Conservation (phyloP, 306 rosid species). For the Albizia julibrissin region DNA sequence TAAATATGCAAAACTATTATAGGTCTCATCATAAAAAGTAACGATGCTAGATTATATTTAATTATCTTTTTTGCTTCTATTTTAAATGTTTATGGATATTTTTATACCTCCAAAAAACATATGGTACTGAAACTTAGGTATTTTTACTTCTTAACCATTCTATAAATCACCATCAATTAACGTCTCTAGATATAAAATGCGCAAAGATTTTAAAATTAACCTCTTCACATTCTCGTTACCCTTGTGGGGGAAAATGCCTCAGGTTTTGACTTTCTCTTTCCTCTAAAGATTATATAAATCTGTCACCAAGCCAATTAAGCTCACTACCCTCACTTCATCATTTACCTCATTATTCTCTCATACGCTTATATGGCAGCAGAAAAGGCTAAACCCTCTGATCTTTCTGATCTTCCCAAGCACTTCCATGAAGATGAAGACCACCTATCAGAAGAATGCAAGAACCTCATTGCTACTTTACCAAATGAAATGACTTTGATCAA, state of each 20-base stretch:
- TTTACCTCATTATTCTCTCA: neutral
- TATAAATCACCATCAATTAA: too few species aligned
- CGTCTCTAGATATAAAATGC: too few species aligned
- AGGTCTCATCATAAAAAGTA: too few species aligned
- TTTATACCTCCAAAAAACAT: too few species aligned
- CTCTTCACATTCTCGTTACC: neutral
- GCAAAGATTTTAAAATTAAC: too few species aligned
- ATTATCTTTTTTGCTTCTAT: too few species aligned
- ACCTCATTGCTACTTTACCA: slow-evolving; percentile 36
- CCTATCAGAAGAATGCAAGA: slow-evolving; percentile 32
- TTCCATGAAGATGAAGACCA: slow-evolving; percentile 27
- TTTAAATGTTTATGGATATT: too few species aligned
- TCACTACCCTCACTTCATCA: neutral
- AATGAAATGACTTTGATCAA: slow-evolving; percentile 23
- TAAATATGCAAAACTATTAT: too few species aligned
- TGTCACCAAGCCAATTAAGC: neutral
- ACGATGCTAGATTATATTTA: too few species aligned
- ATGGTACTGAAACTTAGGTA: too few species aligned
- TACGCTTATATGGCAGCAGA: neutral
- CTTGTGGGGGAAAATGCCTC: neutral
- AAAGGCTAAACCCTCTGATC: neutral
- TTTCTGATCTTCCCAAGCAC: slow-evolving; percentile 23
- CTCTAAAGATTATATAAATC: neutral
- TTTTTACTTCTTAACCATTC: too few species aligned
- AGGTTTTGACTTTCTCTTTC: neutral